A percentile compares a stretch with the other conserved stretches of the same genome.
phyloP scores from a whole-genome alignment of 2,329 filamentous ascomycete genomes.

The Nemania abortiva region DNA sequence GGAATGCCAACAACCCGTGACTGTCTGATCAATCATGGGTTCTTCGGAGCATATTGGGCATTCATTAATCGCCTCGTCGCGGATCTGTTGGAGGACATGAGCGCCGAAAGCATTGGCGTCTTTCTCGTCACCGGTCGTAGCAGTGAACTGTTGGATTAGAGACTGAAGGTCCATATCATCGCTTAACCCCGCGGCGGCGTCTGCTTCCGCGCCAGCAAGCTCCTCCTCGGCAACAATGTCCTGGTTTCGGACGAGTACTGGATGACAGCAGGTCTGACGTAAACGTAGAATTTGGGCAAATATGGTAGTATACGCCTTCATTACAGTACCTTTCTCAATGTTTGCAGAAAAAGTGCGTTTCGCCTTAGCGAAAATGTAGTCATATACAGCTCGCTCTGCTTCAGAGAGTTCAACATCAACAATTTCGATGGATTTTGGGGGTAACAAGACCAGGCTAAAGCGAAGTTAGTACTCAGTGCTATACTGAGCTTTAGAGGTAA shows the following conservation, averaged over 20 bases:
- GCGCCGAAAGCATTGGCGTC: conserved; percentile 82
- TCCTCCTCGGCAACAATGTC: conserved; percentile 88
- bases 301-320: conserved; percentile 97
- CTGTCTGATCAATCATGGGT: conserved; percentile 92
- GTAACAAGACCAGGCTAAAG: conserved; percentile 77
- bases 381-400: conserved; percentile 89
- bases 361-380: conserved; percentile 86
- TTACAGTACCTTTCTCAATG: conserved; percentile 88
- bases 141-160: conserved; percentile 86
- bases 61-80: conserved; percentile 87
- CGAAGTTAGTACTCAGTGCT: conserved; percentile 15
- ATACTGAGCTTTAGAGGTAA: conserved; percentile 8
- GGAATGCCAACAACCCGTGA: conserved; percentile 97
- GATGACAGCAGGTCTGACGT: conserved; percentile 94
- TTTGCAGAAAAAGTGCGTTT: conserved; percentile 88
- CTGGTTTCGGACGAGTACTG: conserved; percentile 86
- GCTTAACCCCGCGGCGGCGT: conserved; percentile 82
- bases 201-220: conserved; percentile 80
- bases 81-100: conserved; percentile 89
- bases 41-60: conserved; percentile 96
- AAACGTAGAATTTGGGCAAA: conserved; percentile 96
- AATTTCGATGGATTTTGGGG: conserved; percentile 83
- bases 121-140: conserved; percentile 70
- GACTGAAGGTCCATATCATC: conserved; percentile 97
- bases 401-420: conserved; percentile 88